Base-by-base conservation (phyloP, 2,329 filamentous ascomycete genomes). In the Purpureocillium takamizusanense region DNA sequence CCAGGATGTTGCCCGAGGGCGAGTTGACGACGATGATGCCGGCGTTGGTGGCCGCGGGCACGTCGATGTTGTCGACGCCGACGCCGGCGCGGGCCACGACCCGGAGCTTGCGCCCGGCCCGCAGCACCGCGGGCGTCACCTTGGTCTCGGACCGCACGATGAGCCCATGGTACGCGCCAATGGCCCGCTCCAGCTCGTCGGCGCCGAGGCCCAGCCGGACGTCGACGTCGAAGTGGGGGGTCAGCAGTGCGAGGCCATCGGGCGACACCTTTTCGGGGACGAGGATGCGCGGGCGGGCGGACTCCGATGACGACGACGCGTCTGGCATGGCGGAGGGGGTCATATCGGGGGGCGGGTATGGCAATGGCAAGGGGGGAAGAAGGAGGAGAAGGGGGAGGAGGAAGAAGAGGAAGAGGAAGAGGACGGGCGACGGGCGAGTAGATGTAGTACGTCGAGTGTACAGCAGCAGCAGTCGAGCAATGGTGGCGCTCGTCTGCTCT, bases 81-180 rank as follows among this genome's bases (percentile, higher is more conserved):
- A 90, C 86, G 11, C 86, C 86, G 11, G 86, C 86, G 43, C 86
- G 71, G 3, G 84, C 86, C 16, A 92, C 83, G 8, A 90, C 85
- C 47, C 83, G 81, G 37, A 90, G 69, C 42, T 77, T 82, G 48
- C 69, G 74, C 9, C 76, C 84, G 2, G 79, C 80, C 11, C 66
- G 61, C 11, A 90, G 69, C 1, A 90, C 69, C 3, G 72, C 64
- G 0, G 81, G 72, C 0, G 81, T 89, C 42, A 90, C 84, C 53
- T 88, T 83, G 2, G 85, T 90, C 61, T 88, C 85, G 29, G 84
- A 89, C 3, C 85, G 79, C 31, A 90, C 79, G 43, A 90, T 84
- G 37, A 90, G 70, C 15, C 81, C 86, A 35, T 88, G 76, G 57
- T 89, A 89, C 16, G 72, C 65, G 0, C 78, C 74, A 41, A 90